These are phyloP conservation scores for Hippophae tibetana DNA, from an alignment of 306 rosid species.

Conservation along the genomic window DNA sequence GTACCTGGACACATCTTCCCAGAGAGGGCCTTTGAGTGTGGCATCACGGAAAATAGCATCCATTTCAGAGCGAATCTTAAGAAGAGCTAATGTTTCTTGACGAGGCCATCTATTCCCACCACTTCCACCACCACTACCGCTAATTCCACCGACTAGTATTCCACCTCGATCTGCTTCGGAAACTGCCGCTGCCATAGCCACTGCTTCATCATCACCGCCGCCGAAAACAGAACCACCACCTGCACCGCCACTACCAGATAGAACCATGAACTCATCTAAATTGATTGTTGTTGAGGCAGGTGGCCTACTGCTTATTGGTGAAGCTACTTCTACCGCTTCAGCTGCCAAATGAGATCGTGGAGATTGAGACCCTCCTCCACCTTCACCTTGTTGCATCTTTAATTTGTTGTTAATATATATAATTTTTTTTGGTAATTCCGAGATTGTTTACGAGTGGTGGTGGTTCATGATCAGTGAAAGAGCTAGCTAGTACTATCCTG, in stretches of 20 bases:
- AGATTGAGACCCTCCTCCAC: constrained; percentile 15
- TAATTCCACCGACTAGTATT: not conserved
- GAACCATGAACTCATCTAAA: constrained; percentile 33
- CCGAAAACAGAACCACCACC: constrained; percentile 6
- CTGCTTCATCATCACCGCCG: constrained; percentile 7
- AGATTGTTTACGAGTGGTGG: not conserved
- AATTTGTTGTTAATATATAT: not conserved
- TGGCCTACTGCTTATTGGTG: constrained; percentile 43
- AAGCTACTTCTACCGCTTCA: constrained; percentile 30
- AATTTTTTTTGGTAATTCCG: not conserved
- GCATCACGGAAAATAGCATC: constrained; percentile 39
- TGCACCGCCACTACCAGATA: constrained; percentile 10
- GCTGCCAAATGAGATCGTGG: constrained; percentile 4
- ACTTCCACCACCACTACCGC: constrained; percentile 10
- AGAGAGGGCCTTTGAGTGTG: constrained; percentile 39
- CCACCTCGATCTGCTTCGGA: not conserved
- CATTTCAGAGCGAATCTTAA: constrained; percentile 44
- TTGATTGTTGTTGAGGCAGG: constrained; percentile 27
- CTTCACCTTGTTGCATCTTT: constrained; percentile 16
- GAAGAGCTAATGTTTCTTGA: constrained; percentile 36
- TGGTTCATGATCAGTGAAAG: too few species aligned
- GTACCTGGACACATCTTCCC: constrained; percentile 49
- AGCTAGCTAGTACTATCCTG: not conserved
- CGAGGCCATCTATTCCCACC: constrained; percentile 45
- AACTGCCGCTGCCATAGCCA: not conserved